Base-by-base conservation (phyloP, 495 filamentous ascomycete species). In the Penicillium daleae region DNA sequence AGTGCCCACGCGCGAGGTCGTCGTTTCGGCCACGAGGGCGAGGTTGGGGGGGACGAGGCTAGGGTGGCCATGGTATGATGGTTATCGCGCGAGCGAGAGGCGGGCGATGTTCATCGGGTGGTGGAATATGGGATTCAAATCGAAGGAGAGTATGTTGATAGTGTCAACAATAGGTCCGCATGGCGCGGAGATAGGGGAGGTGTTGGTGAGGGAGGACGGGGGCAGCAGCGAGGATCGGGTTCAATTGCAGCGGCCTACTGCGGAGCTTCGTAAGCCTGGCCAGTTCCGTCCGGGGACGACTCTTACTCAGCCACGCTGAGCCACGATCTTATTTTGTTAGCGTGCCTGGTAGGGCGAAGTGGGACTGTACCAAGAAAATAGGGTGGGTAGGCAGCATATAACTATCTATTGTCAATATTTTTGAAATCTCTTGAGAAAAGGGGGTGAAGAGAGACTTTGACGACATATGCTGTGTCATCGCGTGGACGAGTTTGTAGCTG, bases 1-100 rank as follows among this genome's bases (percentile, higher is more conserved):
- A 91, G 85, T 7, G 87, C 91, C 84, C 88, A 95, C 66, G 83
- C 64, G 67, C 80, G 71, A 66, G 80, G 69, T n/a, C 73, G 73
- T 61, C 79, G 78, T 67, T 83, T 83, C 31, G 82, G 75, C 69
- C 76, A 82, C 55, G 76, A 77, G 12, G 85, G 78, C 42, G 82
- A 79, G 19, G 80, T 78, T 21, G 77, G 77, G 19, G 78, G 72
- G 24, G 76, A 77, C 40, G 74, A 72, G 60, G 75, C 74, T 55
- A 80, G 56, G 26, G 79, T 79, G 54, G 79, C 76, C 78, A 81
- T 82, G 31, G 57, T 63, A 66, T 31, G 42, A 65, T 56, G 56
- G 44, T 64, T 21, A 61, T 64, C 42, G 49, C 61, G 37, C 61
- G 58, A 57, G 56, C 39, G 57, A 56, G 21, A 21, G 59, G 49